phyloP scores from a whole-genome alignment of 2,329 filamentous ascomycete species.

The Beauveria rudraprayagi region DNA sequence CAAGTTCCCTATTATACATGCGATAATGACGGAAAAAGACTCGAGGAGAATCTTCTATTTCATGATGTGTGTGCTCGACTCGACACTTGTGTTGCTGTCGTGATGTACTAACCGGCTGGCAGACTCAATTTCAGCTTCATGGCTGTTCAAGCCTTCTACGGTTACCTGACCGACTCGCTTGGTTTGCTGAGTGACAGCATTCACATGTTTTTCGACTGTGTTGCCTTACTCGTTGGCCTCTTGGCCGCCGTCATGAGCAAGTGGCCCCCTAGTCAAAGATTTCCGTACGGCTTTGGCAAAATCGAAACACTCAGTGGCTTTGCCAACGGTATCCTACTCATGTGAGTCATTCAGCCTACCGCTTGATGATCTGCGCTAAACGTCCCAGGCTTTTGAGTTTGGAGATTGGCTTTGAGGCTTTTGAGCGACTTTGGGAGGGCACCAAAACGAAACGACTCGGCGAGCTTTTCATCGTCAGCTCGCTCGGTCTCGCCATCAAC shows the following conservation, averaged over 20 bases:
- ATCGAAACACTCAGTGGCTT: conserved; percentile 95
- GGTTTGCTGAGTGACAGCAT: conserved; percentile 96
- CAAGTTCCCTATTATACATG: conserved; percentile 69
- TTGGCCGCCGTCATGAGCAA: conserved; percentile 93
- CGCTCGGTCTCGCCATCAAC: conserved; percentile 80
- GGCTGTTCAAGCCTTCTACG: conserved; percentile 89
- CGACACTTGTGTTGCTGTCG: background rate
- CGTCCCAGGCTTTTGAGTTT: conserved; percentile 70
- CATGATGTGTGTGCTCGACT: conserved; percentile 55
- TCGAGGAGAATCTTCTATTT: conserved; percentile 96
- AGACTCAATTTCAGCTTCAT: conserved; percentile 94
- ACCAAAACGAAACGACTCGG: conserved; percentile 74
- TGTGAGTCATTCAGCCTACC: conserved; percentile 45
- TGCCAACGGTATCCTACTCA: conserved; percentile 88
- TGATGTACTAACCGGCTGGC: conserved; percentile 14
- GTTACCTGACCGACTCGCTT: conserved; percentile 84
- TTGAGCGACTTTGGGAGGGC: conserved; percentile 78
- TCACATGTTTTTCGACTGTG: conserved; percentile 98
- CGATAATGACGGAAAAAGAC: conserved; percentile 83
- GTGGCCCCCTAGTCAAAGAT: conserved; percentile 82
- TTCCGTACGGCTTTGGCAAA: conserved; percentile 94
- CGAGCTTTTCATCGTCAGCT: conserved; percentile 83
- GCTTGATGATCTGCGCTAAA: background rate
- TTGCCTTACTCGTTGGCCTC: conserved; percentile 82
- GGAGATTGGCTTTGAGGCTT: conserved; percentile 91